Conservation (phyloP, 495 filamentous ascomycete species). For the Terfezia boudieri region DNA sequence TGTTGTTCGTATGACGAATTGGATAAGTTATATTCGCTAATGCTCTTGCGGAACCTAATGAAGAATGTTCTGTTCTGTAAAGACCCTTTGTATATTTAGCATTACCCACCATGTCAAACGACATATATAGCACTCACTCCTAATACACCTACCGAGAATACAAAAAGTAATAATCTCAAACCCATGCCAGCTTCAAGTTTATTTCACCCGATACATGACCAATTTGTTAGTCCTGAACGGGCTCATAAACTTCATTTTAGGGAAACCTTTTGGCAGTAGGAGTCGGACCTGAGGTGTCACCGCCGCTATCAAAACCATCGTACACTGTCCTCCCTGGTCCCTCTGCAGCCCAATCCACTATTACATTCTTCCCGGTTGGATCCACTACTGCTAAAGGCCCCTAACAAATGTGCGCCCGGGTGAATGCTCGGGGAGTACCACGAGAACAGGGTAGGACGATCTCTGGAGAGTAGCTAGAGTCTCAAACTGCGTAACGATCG, state of each 20-base stretch:
- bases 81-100: slow-evolving; percentile 29
- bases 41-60: slow-evolving; percentile 72
- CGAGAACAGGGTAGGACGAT: no score
- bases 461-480: no score
- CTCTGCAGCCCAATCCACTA: slow-evolving; percentile 65
- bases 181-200: slow-evolving; percentile 76
- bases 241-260: slow-evolving; percentile 36
- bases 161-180: slow-evolving; percentile 85
- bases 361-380: not conserved
- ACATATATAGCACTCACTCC: slow-evolving; percentile 25
- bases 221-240: slow-evolving; percentile 92
- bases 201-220: slow-evolving; percentile 90
- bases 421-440: not conserved
- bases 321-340: slow-evolving; percentile 83
- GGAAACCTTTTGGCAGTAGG: no score
- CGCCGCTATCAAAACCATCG: slow-evolving; percentile 90
- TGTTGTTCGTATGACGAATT: no score
- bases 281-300: slow-evolving; percentile 46
- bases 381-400: not conserved
- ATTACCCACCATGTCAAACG: not conserved
- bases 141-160: slow-evolving; percentile 62
- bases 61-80: slow-evolving; percentile 86
- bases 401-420: not conserved
- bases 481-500: no score
- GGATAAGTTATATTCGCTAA: no score